phyloP scores from a whole-genome alignment of 805 yeast genomes.

The Diddensiella santjacobensis region DNA sequence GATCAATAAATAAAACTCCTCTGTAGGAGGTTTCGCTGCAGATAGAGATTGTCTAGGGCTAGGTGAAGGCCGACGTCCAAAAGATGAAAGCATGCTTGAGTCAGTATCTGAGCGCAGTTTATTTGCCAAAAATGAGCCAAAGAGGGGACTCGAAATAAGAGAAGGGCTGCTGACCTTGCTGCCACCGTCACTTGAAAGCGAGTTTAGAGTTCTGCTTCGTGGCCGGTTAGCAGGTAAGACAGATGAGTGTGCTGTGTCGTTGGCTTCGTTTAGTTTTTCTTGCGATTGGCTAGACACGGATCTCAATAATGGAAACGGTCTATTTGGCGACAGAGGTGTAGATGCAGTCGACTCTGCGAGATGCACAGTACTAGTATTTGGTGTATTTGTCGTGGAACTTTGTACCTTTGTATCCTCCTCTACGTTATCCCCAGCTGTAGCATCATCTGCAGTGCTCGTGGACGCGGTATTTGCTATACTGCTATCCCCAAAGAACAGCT shows the following conservation, averaged over 20 bases:
- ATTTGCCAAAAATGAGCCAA: constrained; percentile 16
- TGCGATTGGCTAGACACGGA: constrained; percentile 19
- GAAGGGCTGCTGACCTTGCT: neutral
- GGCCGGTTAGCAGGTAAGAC: too few relatives aligned
- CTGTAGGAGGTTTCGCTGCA: neutral
- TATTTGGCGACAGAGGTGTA: neutral
- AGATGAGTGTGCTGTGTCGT: neutral
- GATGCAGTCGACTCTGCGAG: neutral
- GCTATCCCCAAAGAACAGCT: constrained; percentile 6
- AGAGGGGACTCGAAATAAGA: constrained; percentile 14
- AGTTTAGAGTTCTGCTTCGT: constrained; percentile 22
- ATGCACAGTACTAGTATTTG: neutral
- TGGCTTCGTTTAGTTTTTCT: constrained; percentile 3
- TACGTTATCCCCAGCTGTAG: neutral
- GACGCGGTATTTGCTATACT: neutral
- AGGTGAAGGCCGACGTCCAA: constrained; percentile 12
- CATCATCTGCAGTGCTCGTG: neutral
- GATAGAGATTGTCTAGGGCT: constrained; percentile 19
- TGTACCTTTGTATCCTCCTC: constrained; percentile 1
- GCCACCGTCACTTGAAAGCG: constrained; percentile 10
- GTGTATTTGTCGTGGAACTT: neutral
- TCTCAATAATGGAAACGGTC: constrained; percentile 16
- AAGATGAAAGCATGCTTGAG: constrained; percentile 2
- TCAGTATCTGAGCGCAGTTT: constrained; percentile 7
- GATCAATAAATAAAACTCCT: constrained; percentile 13